Evolutionary conservation across 768 basidiomycete species (phyloP).

Genomic region (Lactarius sp.): DNA sequence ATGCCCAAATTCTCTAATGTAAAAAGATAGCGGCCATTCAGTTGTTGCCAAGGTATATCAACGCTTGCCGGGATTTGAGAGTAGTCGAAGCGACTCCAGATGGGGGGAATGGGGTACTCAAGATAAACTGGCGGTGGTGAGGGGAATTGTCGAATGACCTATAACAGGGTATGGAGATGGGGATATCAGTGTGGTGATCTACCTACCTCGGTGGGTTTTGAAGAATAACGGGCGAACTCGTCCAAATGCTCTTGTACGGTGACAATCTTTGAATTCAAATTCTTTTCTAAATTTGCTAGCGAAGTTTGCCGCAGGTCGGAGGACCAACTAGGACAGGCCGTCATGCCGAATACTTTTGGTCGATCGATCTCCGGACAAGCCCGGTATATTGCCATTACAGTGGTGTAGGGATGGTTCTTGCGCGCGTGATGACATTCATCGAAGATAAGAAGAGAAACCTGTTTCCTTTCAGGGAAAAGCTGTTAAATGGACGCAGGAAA

Average conservation of each 20-base stretch:
- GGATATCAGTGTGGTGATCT: slow-evolving; percentile 21
- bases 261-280: slow-evolving; percentile 68
- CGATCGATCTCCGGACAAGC: slow-evolving; percentile 39
- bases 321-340: slow-evolving; percentile 86
- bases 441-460: slow-evolving; percentile 55
- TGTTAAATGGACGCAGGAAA: background rate
- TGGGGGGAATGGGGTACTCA: slow-evolving; percentile 49
- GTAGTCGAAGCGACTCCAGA: slow-evolving; percentile 49
- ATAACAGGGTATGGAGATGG: background rate
- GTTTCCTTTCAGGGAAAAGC: background rate
- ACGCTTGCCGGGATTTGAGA: slow-evolving; percentile 34
- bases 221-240: slow-evolving; percentile 58
- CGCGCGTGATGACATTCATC: slow-evolving; percentile 55
- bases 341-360: slow-evolving; percentile 93
- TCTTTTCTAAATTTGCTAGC: slow-evolving; percentile 58
- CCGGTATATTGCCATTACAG: slow-evolving; percentile 55
- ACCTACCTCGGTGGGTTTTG: slow-evolving; percentile 66
- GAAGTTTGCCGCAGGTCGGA: slow-evolving; percentile 61
- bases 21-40: slow-evolving; percentile 57
- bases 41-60: slow-evolving; percentile 52
- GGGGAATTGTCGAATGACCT: slow-evolving; percentile 18
- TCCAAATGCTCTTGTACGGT: slow-evolving; percentile 65
- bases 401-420: slow-evolving; percentile 54
- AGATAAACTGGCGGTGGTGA: slow-evolving; percentile 46
- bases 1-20: slow-evolving; percentile 64